These are phyloP conservation scores for Coniochaeta sp. DNA, from an alignment of 2,329 filamentous ascomycete species.

Conservation along the genomic window DNA sequence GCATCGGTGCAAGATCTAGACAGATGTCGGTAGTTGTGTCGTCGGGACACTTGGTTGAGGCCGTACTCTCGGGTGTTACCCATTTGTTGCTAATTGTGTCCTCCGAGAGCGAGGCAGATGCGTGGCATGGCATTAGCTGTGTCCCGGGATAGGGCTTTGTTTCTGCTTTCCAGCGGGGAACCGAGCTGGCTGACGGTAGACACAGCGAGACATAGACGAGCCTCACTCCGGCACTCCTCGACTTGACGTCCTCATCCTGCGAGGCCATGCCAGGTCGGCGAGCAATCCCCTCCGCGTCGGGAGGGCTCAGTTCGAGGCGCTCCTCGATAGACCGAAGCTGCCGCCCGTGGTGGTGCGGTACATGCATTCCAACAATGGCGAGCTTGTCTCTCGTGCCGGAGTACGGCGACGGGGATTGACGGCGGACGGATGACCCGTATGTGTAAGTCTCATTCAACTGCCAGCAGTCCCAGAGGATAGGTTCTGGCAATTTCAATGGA, in stretches of 20 bases:
- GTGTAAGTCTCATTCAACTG: background rate
- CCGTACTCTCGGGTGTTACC: background rate
- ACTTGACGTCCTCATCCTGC: background rate
- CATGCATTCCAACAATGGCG: background rate
- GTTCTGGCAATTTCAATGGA: too few relatives aligned
- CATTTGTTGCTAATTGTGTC: too few relatives aligned
- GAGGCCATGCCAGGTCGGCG: background rate
- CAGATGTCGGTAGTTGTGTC: too few relatives aligned
- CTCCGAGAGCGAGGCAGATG: too few relatives aligned
- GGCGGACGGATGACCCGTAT: too few relatives aligned
- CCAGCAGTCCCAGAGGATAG: too few relatives aligned
- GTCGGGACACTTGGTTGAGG: background rate
- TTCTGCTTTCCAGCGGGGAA: too few relatives aligned
- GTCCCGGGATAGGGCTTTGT: too few relatives aligned
- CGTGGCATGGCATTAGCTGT: too few relatives aligned
- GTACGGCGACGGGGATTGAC: background rate
- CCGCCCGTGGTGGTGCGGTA: background rate
- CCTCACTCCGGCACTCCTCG: background rate
- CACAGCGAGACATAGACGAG: background rate
- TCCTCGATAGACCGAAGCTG: background rate
- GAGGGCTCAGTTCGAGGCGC: background rate
- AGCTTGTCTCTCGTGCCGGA: background rate
- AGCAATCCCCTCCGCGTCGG: background rate
- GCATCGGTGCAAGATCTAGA: too few relatives aligned
- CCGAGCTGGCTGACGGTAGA: background rate